These are phyloP conservation scores for Serendipita sp. DNA, from an alignment of 768 basidiomycete species.

Conservation along the genomic window DNA sequence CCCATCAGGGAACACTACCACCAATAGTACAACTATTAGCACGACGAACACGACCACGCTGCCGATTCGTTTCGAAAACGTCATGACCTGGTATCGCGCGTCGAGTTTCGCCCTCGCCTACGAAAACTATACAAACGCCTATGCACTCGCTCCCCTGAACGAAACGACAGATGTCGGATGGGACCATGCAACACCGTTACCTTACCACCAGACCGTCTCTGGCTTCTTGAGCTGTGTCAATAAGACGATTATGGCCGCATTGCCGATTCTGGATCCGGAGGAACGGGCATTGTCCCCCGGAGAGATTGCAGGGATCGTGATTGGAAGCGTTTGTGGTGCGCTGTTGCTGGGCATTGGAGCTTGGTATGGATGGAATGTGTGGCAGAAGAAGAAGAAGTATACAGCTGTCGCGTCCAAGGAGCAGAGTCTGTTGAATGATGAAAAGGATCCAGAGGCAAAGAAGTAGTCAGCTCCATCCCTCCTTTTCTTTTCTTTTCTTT, in stretches of 20 bases:
- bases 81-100: conserved; percentile 11
- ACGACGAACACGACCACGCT: too few species aligned
- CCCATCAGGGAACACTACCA: too few species aligned
- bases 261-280: conserved; percentile 34
- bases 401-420: too few species aligned
- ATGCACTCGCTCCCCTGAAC: conserved; percentile 1
- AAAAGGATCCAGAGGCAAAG: too few species aligned
- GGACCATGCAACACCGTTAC: not conserved
- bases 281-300: conserved; percentile 8
- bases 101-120: conserved; percentile 7
- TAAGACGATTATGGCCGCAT: conserved; percentile 39
- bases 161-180: not conserved
- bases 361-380: not conserved
- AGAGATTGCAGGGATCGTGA: not conserved
- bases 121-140: conserved; percentile 10
- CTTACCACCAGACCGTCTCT: conserved; percentile 17
- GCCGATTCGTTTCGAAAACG: conserved; percentile 7
- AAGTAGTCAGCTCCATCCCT: too few species aligned
- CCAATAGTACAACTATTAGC: too few species aligned
- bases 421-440: too few species aligned
- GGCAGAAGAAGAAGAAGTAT: not conserved
- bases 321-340: not conserved
- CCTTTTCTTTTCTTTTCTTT: too few species aligned
- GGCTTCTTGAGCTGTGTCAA: conserved; percentile 44
- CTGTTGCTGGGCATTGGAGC: not conserved